Base-by-base conservation (phyloP, 495 filamentous ascomycete genomes). In the Tuber indicum region DNA sequence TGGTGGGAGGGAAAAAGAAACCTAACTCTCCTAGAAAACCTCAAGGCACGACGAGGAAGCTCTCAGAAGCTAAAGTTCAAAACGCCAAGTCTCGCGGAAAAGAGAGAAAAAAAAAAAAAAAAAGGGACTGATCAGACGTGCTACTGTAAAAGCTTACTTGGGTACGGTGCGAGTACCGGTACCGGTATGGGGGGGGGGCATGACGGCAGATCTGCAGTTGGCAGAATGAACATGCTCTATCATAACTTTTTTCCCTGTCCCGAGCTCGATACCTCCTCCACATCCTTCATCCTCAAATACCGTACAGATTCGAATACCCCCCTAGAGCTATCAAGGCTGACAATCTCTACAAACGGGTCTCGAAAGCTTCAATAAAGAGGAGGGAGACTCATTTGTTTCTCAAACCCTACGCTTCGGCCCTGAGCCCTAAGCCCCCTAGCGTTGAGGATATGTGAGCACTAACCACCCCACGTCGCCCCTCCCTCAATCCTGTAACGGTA, bases 71-170 rank as follows among this genome's bases (percentile, higher is more conserved):
- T 58, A 52, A 49, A 69, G 70, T 47, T 5, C 39, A 44, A 72
- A 72, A 44, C 36, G 78, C 78, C 73, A 80, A 79, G 78, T 72
- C 14, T 66, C 44, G 46, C 41, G 44, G 71, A 14, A 8, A 36
- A 26, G 14, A 62, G 32, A 62, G 2, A 2, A 66, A 12, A 32
- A 66, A 66, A 66, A 42, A 2, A 66, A 12, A 32, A 66, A 66
- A 66, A 41, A 41, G 2, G 4, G 4, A 41, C 3, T 41, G 2
- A 41, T 41, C 5, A 32, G 46, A 76, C 74, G 74, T 71, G 74
- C 70, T 78, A 72, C 74, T 78, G 62, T 72, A 72, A 71, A 69
- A 74, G 69, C 47, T 72, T 52, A n/a, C 49, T 52, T 21, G 52
- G n/a, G 49, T n/a, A 58, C 32, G 32, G 32, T 32, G 1, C 32